Evolutionary conservation across 2,329 filamentous ascomycete genomes (phyloP).

Genomic region (Ascochyta viciae-villosae): DNA sequence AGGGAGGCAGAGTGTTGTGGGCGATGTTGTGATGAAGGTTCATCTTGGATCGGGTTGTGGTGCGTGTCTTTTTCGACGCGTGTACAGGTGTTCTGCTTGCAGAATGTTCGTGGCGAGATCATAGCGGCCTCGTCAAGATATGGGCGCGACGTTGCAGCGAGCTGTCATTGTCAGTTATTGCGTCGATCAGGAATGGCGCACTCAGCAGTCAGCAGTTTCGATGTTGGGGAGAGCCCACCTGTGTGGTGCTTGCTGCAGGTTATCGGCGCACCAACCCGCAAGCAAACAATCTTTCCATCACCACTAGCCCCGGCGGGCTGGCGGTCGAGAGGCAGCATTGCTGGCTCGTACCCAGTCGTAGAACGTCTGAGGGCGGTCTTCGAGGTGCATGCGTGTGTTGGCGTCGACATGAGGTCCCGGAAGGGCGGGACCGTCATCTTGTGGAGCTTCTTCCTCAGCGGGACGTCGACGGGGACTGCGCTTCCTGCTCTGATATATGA

Average conservation of each 20-base stretch:
- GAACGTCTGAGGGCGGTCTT: neutral
- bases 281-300: slow-evolving; percentile 2
- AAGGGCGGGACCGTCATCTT: neutral
- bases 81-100: neutral
- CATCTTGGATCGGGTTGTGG: neutral
- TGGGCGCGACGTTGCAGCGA: neutral
- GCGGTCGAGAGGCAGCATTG: neutral
- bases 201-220: neutral
- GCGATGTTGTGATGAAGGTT: neutral
- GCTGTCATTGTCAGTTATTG: neutral
- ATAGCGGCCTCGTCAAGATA: neutral
- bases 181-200: neutral
- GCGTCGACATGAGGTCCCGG: slow-evolving; percentile 1
- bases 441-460: neutral
- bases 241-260: slow-evolving; percentile 5
- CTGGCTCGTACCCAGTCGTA: slow-evolving; percentile 1
- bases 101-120: neutral
- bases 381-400: slow-evolving; percentile 1
- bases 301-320: neutral
- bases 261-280: neutral
- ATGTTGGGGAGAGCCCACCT: neutral
- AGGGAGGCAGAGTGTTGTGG: neutral
- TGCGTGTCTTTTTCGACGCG: neutral
- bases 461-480: neutral
- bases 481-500: neutral